phyloP scores from a whole-genome alignment of 2,329 filamentous ascomycete genomes.

The Botrytis deweyae region DNA sequence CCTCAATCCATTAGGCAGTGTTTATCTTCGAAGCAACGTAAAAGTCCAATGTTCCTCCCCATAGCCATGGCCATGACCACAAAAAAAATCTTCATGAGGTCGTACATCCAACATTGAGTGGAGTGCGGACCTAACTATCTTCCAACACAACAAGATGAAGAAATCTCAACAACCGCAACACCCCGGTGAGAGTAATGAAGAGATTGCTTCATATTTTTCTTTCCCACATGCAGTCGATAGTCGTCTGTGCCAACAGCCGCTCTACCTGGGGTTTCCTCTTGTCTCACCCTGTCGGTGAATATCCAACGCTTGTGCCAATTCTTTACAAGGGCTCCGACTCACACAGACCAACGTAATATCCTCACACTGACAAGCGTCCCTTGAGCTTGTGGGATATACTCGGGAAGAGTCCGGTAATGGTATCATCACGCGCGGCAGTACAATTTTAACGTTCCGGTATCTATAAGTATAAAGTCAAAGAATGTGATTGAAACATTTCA shows the following conservation, averaged over 20 bases:
- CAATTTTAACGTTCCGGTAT: neutral
- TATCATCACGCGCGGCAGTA: slow-evolving; percentile 12
- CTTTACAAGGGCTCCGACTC: neutral
- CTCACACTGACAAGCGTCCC: neutral
- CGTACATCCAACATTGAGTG: neutral
- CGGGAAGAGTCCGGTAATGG: neutral
- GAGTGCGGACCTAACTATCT: neutral
- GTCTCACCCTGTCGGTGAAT: slow-evolving; percentile 11
- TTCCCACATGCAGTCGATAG: neutral
- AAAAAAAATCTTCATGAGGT: neutral
- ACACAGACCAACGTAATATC: slow-evolving; percentile 18
- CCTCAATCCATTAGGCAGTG: neutral
- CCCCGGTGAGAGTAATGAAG: neutral
- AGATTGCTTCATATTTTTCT: neutral
- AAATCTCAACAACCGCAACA: slow-evolving; percentile 1
- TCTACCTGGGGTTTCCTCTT: neutral
- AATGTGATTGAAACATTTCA: slow-evolving; percentile 14
- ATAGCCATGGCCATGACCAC: slow-evolving; percentile 9
- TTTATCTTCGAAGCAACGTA: slow-evolving; percentile 6
- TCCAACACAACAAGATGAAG: neutral
- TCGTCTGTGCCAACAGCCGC: slow-evolving; percentile 3
- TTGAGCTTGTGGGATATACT: neutral
- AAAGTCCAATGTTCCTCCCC: neutral
- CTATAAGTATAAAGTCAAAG: neutral
- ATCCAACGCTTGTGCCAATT: slow-evolving; percentile 4